phyloP scores from a whole-genome alignment of 2,329 filamentous ascomycete species.

The Madurella mycetomatis region DNA sequence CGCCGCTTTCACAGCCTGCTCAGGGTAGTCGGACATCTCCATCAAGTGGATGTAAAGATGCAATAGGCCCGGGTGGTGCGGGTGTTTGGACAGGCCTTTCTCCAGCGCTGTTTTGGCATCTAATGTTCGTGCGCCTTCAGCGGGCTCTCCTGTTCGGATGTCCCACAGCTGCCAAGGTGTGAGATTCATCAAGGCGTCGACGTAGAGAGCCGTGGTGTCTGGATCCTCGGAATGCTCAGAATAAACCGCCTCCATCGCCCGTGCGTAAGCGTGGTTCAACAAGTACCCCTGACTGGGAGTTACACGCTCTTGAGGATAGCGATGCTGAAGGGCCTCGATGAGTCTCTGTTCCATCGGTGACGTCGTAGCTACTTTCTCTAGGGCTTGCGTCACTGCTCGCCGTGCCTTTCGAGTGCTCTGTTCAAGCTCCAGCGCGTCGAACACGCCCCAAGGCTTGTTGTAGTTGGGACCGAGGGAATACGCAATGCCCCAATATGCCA shows the following conservation, averaged over 20 bases:
- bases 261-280: slow-evolving; percentile 58
- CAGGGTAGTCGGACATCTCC: slow-evolving; percentile 27
- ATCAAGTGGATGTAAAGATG: slow-evolving; percentile 50
- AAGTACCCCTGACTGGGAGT: slow-evolving; percentile 40
- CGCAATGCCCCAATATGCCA: slow-evolving; percentile 67
- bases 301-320: slow-evolving; percentile 53
- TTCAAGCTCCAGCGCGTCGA: slow-evolving; percentile 57
- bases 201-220: slow-evolving; percentile 60
- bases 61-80: slow-evolving; percentile 59
- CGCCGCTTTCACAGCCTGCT: slow-evolving; percentile 21
- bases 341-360: slow-evolving; percentile 57
- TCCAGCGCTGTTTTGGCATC: slow-evolving; percentile 58
- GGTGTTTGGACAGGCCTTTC: slow-evolving; percentile 46
- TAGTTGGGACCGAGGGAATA: slow-evolving; percentile 71
- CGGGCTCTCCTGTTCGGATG: slow-evolving; percentile 39
- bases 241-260: slow-evolving; percentile 44
- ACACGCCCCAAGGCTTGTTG: slow-evolving; percentile 72
- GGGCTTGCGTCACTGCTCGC: slow-evolving; percentile 29
- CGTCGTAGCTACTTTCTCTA: slow-evolving; percentile 26
- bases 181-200: slow-evolving; percentile 50
- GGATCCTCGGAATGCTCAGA: slow-evolving; percentile 38
- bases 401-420: slow-evolving; percentile 40
- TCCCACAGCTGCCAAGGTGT: slow-evolving; percentile 46
- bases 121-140: slow-evolving; percentile 49
- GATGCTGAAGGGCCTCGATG: slow-evolving; percentile 55